Base-by-base conservation (phyloP, 352 stramenopile genomes). In the Phytophthora chlamydospora region DNA sequence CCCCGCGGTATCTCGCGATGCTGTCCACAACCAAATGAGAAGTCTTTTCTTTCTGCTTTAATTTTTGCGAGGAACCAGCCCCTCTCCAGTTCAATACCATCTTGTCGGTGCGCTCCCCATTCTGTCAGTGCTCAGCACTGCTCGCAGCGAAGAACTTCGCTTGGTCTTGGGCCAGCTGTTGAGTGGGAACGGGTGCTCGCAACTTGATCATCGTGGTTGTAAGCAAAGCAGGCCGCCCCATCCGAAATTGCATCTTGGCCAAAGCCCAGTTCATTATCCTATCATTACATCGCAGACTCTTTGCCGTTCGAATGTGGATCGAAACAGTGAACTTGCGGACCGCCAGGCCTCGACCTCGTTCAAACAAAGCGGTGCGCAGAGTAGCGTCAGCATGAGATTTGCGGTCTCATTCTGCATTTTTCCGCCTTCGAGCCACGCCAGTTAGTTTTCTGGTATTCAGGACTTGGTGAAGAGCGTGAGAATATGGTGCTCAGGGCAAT, bases 371-470 rank as follows among this genome's bases (percentile, higher is more conserved):
- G 21, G 3, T n/a, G n/a, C n/a, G n/a, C n/a, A n/a, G n/a, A n/a
- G n/a, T n/a, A 24, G 21, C 21, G 1, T 24, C 51, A 68, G 58
- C 63, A 55, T 54, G 53, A 54, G 50, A 72, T 72, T 72, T 64
- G 58, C 63, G 24, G 24, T 3, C 12, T 17, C 57, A 73, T 73
- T 73, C 51, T 56, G 46, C 53, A 68, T 73, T 68, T 64, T 48
- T 53, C 64, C 52, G 47, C 19, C 46, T 64, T 14, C 7, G 29
- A 41, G 58, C 3, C 64, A 59, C 50, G 56, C 44, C 46, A 68
- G 49, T 68, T 62, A 53, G 14, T 45, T 55, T 44, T 45, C 34
- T 14, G 41, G 61, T 53, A 27, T 42, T 21, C 21, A 3, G 21
- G 3, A 24, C 21, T 24, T 24, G 21, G 21, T 24, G 21, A 24